phyloP scores from a whole-genome alignment of 2,329 filamentous ascomycete species.

The Davidsoniella eucalypti region DNA sequence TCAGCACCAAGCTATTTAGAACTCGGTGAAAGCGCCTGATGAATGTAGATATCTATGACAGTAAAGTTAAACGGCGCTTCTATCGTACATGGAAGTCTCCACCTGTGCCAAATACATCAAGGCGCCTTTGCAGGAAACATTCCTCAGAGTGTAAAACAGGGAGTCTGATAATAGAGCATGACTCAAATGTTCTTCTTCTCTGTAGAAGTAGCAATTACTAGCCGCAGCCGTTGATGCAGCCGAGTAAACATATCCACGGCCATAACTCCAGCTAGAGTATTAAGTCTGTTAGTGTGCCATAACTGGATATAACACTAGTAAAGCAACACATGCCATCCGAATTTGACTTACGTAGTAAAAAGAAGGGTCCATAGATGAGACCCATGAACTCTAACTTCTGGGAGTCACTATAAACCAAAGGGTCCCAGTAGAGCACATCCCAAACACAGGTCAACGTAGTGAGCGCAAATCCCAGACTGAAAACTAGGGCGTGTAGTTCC shows the following conservation, averaged over 20 bases:
- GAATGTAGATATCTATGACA: too few species aligned
- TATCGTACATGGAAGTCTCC: too few species aligned
- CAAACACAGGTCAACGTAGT: conserved; percentile 35
- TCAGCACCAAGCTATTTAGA: too few species aligned
- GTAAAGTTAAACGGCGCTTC: too few species aligned
- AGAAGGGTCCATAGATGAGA: conserved; percentile 35
- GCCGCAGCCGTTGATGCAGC: conserved; percentile 30
- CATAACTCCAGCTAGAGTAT: conserved; percentile 28
- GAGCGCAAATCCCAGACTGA: conserved; percentile 33
- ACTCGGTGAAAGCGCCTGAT: too few species aligned
- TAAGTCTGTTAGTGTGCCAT: neutral
- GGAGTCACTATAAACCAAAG: conserved; percentile 25
- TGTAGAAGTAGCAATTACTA: conserved; percentile 18
- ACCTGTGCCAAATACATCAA: too few species aligned
- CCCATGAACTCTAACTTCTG: conserved; percentile 31
- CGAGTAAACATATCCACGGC: conserved; percentile 38
- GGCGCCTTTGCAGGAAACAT: too few species aligned
- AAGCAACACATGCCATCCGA: neutral
- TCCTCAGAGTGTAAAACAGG: too few species aligned
- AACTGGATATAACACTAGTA: conserved; percentile 3
- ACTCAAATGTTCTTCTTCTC: conserved; percentile 10
- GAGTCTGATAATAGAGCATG: too few species aligned
- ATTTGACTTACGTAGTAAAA: conserved; percentile 32
- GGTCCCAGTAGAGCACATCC: conserved; percentile 33
- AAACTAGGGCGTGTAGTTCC: conserved; percentile 36